Evolutionary conservation across 108 stramenopile genomes (phyloP).

Genomic region (Cyclostephanos tholiformis): DNA sequence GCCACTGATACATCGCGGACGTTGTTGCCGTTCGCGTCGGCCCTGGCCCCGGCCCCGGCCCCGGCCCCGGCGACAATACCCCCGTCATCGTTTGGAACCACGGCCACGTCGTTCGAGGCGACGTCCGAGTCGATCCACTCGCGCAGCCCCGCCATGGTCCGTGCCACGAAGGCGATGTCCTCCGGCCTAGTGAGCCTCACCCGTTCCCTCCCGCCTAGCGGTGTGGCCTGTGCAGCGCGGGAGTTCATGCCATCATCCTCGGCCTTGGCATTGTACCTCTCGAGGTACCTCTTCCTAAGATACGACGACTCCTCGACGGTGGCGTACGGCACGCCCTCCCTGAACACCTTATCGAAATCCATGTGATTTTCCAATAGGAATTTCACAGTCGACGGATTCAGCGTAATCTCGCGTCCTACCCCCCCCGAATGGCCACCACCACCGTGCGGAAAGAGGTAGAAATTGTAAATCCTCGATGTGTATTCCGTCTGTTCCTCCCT

Average conservation of each 20-base stretch:
- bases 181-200: constrained; percentile 38
- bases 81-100: constrained; percentile 10
- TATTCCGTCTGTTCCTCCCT: constrained; percentile 33
- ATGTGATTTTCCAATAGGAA: constrained; percentile 75
- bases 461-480: constrained; percentile 68
- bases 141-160: constrained; percentile 73
- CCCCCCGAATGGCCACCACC: not conserved
- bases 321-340: constrained; percentile 66
- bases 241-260: constrained; percentile 6
- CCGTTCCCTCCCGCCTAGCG: constrained; percentile 14
- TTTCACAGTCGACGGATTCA: constrained; percentile 67
- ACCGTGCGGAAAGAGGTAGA: constrained; percentile 70
- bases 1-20: not conserved
- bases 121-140: constrained; percentile 83
- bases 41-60: too few relatives aligned
- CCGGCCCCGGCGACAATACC: not conserved
- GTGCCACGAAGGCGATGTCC: constrained; percentile 66
- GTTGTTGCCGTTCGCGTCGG: not conserved
- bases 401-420: constrained; percentile 54
- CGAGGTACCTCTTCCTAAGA: constrained; percentile 45
- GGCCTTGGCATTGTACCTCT: constrained; percentile 26
- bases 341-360: constrained; percentile 65
- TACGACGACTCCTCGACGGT: constrained; percentile 43
- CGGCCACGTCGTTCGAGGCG: constrained; percentile 4
- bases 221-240: not conserved